Percentiles rank a stretch among this genome's conserved stretches.
Conservation (phyloP, 257 asterid species). For the Solanum arcanum region DNA sequence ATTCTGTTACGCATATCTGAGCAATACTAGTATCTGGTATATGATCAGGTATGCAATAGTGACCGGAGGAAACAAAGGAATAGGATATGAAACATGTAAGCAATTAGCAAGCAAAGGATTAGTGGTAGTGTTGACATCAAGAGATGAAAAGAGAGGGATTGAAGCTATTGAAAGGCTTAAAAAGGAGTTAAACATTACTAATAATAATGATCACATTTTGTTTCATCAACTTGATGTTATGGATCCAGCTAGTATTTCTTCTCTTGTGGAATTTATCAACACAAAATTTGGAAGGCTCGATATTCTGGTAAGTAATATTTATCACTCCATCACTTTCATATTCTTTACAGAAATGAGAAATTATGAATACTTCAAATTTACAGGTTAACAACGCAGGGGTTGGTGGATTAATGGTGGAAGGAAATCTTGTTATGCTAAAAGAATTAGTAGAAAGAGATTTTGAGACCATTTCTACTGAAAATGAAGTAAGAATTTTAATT, state of each 20-base stretch:
- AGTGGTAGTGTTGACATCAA: slow-evolving; percentile 36
- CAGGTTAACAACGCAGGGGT: slow-evolving; percentile 71
- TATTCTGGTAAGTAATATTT: slow-evolving; percentile 21
- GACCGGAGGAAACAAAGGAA: slow-evolving; percentile 44
- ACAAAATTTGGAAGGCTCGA: slow-evolving; percentile 36
- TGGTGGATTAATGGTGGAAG: slow-evolving; percentile 20
- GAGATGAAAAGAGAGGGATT: slow-evolving; percentile 34
- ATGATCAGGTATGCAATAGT: slow-evolving; percentile 27
- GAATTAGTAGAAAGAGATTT: neutral
- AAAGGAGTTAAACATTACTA: neutral
- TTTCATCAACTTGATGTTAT: slow-evolving; percentile 17
- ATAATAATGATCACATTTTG: too few species aligned
- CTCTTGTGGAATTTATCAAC: slow-evolving; percentile 19
- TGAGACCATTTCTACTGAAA: neutral
- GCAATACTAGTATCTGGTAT: neutral
- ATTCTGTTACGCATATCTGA: neutral
- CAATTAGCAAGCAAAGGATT: slow-evolving; percentile 36
- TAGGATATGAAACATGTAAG: slow-evolving; percentile 41
- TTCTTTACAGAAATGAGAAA: too few species aligned
- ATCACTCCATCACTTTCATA: too few species aligned
- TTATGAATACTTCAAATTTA: neutral
- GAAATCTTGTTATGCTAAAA: neutral
- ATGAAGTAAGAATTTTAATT: neutral
- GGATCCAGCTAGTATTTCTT: slow-evolving; percentile 16
- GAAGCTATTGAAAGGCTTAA: slow-evolving; percentile 33